These are phyloP conservation scores for Alternaria sp. DNA, from an alignment of 2,329 filamentous ascomycete genomes.

Conservation along the genomic window DNA sequence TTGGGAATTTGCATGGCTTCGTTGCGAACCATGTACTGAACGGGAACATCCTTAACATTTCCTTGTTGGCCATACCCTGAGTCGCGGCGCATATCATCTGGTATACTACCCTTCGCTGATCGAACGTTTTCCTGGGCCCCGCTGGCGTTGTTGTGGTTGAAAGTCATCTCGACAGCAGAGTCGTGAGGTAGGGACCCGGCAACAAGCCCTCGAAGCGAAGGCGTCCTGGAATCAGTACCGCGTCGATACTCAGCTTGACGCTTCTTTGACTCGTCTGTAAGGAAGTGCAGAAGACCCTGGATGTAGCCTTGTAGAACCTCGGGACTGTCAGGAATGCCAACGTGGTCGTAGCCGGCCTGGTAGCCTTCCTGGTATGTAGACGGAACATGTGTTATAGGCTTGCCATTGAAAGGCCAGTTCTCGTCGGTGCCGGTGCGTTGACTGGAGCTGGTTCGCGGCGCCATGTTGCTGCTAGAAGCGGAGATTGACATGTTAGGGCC, in stretches of 20 bases:
- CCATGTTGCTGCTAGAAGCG: slow-evolving; percentile 17
- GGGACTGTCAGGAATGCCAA: slow-evolving; percentile 38
- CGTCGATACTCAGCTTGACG: slow-evolving; percentile 16
- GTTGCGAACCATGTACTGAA: slow-evolving; percentile 17
- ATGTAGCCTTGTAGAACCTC: slow-evolving; percentile 45
- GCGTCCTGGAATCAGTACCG: slow-evolving; percentile 19
- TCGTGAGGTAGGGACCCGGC: slow-evolving; percentile 34
- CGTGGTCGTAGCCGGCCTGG: slow-evolving; percentile 46
- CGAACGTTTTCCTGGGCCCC: slow-evolving; percentile 37
- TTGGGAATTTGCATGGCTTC: slow-evolving; percentile 22
- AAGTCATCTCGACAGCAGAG: slow-evolving; percentile 36
- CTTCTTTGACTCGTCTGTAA: slow-evolving; percentile 36
- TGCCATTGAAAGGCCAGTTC: slow-evolving; percentile 30
- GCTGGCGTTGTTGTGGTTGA: slow-evolving; percentile 21
- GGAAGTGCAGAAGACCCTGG: slow-evolving; percentile 39
- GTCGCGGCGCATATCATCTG: slow-evolving; percentile 16
- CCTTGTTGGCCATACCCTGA: slow-evolving; percentile 21
- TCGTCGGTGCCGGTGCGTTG: slow-evolving; percentile 28
- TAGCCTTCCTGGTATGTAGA: slow-evolving; percentile 48
- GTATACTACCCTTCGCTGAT: slow-evolving; percentile 14
- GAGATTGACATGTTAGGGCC: slow-evolving; percentile 10
- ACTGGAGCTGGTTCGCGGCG: slow-evolving; percentile 16
- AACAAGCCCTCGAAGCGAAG: slow-evolving; percentile 37
- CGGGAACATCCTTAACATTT: slow-evolving; percentile 12
- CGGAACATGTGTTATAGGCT: slow-evolving; percentile 28